phyloP scores from a whole-genome alignment of 495 filamentous ascomycete genomes.

The Friedmanniomyces simplex region DNA sequence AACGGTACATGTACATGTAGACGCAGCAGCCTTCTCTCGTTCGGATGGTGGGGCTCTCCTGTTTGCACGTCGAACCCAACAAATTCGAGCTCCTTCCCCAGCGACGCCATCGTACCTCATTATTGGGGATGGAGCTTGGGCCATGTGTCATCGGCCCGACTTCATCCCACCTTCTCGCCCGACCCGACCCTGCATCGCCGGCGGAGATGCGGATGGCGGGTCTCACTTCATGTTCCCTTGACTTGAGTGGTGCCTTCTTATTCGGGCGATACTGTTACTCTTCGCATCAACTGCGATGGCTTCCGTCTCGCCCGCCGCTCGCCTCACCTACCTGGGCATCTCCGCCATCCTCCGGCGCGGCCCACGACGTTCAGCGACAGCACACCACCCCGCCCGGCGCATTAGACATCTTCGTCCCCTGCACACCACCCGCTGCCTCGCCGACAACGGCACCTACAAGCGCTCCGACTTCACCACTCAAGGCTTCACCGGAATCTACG shows the following conservation, averaged over 20 bases:
- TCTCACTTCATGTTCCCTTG: background rate
- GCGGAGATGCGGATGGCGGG: background rate
- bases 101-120: background rate
- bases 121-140: no score
- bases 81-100: background rate
- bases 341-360: constrained; percentile 21
- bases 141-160: background rate
- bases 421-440: constrained; percentile 23
- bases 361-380: background rate
- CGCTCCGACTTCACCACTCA: constrained; percentile 55
- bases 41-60: background rate
- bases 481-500: constrained; percentile 66
- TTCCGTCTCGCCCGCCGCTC: constrained; percentile 23
- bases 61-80: background rate
- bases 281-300: background rate
- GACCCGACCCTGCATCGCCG: background rate
- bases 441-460: constrained; percentile 41
- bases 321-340: constrained; percentile 34
- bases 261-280: background rate
- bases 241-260: background rate
- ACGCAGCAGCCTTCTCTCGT: no score
- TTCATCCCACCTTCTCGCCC: background rate
- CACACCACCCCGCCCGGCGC: background rate
- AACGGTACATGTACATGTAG: no score
- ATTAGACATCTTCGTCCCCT: constrained; percentile 14